A percentile compares a stretch with the other conserved stretches of the same genome.
These are phyloP conservation scores for Phaeosphaeriaceae sp. DNA, from an alignment of 2,329 filamentous ascomycete species.

Conservation along the genomic window DNA sequence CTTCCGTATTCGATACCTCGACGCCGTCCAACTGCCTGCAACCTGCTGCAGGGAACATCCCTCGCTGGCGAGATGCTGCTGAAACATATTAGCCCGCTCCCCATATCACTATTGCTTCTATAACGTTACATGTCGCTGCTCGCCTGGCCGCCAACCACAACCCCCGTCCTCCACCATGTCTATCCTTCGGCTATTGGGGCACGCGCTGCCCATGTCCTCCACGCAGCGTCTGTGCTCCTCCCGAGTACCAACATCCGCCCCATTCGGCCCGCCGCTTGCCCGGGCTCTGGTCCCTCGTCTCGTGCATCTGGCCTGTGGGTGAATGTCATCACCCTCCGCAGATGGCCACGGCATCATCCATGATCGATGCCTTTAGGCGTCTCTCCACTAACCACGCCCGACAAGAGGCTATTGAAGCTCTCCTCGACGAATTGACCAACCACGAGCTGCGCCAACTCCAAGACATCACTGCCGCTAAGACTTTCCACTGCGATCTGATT, in stretches of 20 bases:
- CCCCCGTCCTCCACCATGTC: neutral
- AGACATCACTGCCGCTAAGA: slow-evolving; percentile 18
- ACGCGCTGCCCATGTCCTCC: neutral
- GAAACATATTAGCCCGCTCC: slow-evolving; percentile 6
- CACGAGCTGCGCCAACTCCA: slow-evolving; percentile 41
- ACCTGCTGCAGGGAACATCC: neutral
- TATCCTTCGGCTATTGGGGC: neutral
- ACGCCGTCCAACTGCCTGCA: neutral
- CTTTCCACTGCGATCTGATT: slow-evolving; percentile 45
- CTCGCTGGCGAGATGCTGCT: neutral
- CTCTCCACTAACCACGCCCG: slow-evolving; percentile 22
- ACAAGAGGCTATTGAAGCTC: slow-evolving; percentile 28
- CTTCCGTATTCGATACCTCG: neutral
- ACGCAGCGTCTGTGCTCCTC: neutral
- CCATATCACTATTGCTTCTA: slow-evolving; percentile 7
- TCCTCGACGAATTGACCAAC: slow-evolving; percentile 32
- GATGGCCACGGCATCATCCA: slow-evolving; percentile 12
- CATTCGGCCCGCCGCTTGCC: neutral
- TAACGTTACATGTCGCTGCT: slow-evolving; percentile 15
- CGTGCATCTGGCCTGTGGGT: neutral
- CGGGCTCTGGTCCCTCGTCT: neutral
- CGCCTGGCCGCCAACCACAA: slow-evolving; percentile 5
- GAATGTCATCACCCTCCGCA: neutral
- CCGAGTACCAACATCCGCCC: neutral
- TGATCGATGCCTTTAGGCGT: slow-evolving; percentile 25